phyloP scores from a whole-genome alignment of 2,329 filamentous ascomycete species.

The Alternaria ventricosa region DNA sequence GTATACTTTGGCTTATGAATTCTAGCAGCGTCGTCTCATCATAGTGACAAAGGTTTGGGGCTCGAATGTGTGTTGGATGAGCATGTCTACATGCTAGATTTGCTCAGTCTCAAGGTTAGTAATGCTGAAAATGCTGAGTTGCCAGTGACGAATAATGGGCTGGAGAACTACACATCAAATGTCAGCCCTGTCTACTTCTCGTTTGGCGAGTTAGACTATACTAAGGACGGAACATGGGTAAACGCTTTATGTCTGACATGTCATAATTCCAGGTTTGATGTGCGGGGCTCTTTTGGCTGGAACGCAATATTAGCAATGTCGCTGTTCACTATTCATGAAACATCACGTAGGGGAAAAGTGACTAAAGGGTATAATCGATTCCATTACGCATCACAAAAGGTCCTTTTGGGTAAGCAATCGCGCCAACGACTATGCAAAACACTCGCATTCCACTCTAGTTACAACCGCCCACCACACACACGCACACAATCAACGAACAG shows the following conservation, averaged over 20 bases:
- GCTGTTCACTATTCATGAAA: neutral
- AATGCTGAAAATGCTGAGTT: neutral
- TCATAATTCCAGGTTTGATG: neutral
- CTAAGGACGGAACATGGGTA: neutral
- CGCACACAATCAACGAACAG: neutral
- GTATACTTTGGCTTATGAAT: neutral
- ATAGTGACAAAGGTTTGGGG: neutral
- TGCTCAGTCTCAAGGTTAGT: neutral
- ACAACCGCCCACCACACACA: neutral
- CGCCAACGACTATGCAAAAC: conserved; percentile 2
- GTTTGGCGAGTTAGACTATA: neutral
- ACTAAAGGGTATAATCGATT: neutral
- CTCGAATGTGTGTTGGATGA: neutral
- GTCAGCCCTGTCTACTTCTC: neutral
- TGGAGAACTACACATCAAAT: neutral
- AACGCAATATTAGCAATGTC: neutral
- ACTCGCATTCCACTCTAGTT: conserved; percentile 2
- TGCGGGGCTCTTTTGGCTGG: neutral
- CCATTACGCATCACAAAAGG: conserved; percentile 2
- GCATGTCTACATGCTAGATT: neutral
- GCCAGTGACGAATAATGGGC: neutral
- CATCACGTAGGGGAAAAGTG: neutral
- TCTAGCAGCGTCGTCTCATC: neutral
- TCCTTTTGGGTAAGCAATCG: neutral
- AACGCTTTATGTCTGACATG: neutral